A percentile compares a stretch with the other conserved stretches of the same genome.
phyloP scores from a whole-genome alignment of 768 basidiomycete species.

The Astraeus odoratus region DNA sequence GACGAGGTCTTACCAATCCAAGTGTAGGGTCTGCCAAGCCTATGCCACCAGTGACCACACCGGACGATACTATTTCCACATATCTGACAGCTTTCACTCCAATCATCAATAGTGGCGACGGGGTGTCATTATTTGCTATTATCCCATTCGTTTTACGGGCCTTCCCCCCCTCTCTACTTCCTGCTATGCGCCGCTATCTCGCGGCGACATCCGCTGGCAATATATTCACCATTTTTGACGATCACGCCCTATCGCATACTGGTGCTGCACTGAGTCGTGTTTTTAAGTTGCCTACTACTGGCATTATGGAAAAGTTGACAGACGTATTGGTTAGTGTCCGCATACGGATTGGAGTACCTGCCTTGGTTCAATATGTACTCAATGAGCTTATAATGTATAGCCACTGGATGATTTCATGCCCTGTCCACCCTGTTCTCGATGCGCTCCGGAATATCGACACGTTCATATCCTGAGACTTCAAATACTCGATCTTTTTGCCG shows the following conservation, averaged over 20 bases:
- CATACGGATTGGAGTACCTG: constrained; percentile 12
- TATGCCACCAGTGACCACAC: constrained; percentile 35
- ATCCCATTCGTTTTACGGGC: constrained; percentile 23
- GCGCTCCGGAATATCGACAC: constrained; percentile 21
- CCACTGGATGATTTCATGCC: constrained; percentile 46
- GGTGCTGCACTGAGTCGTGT: constrained; percentile 9
- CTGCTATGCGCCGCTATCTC: constrained; percentile 20
- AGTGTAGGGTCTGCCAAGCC: not conserved
- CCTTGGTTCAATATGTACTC: constrained; percentile 13
- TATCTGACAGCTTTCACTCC: constrained; percentile 35
- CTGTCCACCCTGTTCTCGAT: constrained; percentile 26
- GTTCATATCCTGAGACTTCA: constrained; percentile 33
- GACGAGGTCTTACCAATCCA: constrained; percentile 16
- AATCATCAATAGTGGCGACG: constrained; percentile 16
- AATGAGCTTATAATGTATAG: constrained; percentile 29
- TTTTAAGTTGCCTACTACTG: constrained; percentile 9
- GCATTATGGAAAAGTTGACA: constrained; percentile 5
- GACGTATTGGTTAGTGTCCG: constrained; percentile 25
- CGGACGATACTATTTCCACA: constrained; percentile 44
- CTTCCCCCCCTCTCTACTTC: constrained; percentile 6
- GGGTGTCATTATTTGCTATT: constrained; percentile 14
- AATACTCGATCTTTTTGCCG: constrained; percentile 36
- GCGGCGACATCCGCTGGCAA: constrained; percentile 4
- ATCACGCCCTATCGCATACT: constrained; percentile 10
- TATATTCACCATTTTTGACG: constrained; percentile 15